These are phyloP conservation scores for Leishmania tarentolae DNA, from an alignment of 208 protist genomes.

Conservation along the genomic window DNA sequence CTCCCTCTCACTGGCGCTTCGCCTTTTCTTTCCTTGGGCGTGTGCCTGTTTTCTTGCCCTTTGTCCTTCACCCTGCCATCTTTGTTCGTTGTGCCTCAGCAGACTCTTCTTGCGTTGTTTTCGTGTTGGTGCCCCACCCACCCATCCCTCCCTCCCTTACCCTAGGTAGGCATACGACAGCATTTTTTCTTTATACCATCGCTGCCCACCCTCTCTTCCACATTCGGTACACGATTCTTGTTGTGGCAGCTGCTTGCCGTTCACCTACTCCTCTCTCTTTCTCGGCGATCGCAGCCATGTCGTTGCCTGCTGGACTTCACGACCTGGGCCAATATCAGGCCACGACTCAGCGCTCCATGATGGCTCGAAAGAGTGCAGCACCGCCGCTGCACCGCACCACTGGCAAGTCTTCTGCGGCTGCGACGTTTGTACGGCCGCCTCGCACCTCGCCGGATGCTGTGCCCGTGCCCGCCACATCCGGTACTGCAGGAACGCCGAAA, in stretches of 20 bases:
- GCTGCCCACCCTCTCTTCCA: not conserved
- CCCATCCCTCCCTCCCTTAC: not conserved
- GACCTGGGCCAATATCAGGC: conserved; percentile 17
- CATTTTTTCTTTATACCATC: not conserved
- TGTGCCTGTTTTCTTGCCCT: not conserved
- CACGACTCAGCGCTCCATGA: conserved; percentile 5
- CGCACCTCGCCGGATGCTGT: conserved; percentile 33
- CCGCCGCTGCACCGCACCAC: conserved; percentile 10
- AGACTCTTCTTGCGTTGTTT: not conserved
- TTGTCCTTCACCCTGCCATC: not conserved
- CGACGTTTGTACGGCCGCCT: conserved; percentile 68
- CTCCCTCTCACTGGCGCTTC: not conserved
- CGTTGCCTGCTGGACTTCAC: conserved; percentile 8
- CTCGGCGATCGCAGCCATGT: conserved; percentile 1
- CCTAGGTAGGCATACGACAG: not conserved
- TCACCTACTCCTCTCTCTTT: not conserved
- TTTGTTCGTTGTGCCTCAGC: not conserved
- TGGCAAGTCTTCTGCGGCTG: not conserved
- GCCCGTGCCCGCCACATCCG: not conserved
- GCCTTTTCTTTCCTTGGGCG: not conserved
- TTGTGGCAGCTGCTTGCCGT: not conserved
- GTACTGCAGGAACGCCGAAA: not conserved
- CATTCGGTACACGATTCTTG: not conserved
- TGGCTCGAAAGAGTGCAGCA: conserved; percentile 17
- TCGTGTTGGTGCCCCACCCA: not conserved